Evolutionary conservation across 352 stramenopile species (phyloP), one percentile per base, ranked within the genome.

Genomic region (Phytophthora pinifolia): DNA sequence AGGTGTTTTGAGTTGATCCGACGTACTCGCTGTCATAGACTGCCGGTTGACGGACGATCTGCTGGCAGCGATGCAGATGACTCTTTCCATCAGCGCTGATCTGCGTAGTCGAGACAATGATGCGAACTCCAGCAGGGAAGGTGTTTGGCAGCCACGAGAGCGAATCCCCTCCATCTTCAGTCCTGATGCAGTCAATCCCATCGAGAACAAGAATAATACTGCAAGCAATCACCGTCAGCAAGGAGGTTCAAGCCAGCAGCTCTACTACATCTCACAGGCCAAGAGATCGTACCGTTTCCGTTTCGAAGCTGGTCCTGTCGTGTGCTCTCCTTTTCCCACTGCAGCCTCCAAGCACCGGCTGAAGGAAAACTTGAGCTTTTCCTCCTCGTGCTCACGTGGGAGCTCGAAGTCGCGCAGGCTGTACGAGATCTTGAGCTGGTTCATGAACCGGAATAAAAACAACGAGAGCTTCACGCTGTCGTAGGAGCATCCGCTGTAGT

Each of bases 311-410:
- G 62, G 31, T 9, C 62, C 67, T 15, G 53, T 54, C 0, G 57
- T 49, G 22, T 72, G 62, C n/a, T 85, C 41, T 27, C 60, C 65
- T 7, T 70, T 66, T 34, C 78, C 70, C 6, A 84, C 74, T 1
- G 78, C 84, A 20, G 76, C 81, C 52, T 92, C 82, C 18, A 94
- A 71, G 42, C 84, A 94, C 7, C 84, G 74, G 18, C 61, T 79
- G 17, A 94, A 81, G 0, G 84, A 92, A 18, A 92, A 94, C 55
- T 91, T 92, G 57, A 94, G 74, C 52, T 92, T 92, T 46, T 94
- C 82, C 53, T 94, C 84, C 36, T 94, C 82, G 54, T 92, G 74
- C 22, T 91, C 82, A 25, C 64, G 76, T 9, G 82, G 82, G 6
- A 92, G 65, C 46, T 94, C 84, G 46, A 94, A 94, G 20, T 94